Conservation (phyloP, 139 green algal genomes). For the Pycnococcus provasolii region DNA sequence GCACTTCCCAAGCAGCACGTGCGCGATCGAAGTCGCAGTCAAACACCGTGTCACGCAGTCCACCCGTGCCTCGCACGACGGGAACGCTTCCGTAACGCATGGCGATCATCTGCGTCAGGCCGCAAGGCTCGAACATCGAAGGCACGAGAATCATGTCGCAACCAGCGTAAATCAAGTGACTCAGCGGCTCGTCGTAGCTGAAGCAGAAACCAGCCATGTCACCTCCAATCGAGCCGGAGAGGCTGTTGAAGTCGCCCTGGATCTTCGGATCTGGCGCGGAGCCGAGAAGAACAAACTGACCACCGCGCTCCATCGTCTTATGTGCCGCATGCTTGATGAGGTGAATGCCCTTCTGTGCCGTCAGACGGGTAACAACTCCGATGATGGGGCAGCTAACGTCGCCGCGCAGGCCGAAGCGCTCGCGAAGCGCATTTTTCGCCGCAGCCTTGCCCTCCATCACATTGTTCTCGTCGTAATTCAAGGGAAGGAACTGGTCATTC, state of each 20-base stretch:
- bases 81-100: slow-evolving; percentile 84
- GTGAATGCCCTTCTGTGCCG: slow-evolving; percentile 88
- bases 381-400: slow-evolving; percentile 21
- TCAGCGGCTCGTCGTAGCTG: slow-evolving; percentile 90
- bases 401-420: slow-evolving; percentile 13
- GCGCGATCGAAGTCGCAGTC: slow-evolving; percentile 36
- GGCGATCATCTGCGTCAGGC: slow-evolving; percentile 62
- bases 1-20: slow-evolving; percentile 59
- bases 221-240: slow-evolving; percentile 36
- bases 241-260: slow-evolving; percentile 38
- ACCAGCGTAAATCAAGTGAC: slow-evolving; percentile 83
- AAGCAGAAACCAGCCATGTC: slow-evolving; percentile 54
- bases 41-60: slow-evolving; percentile 40
- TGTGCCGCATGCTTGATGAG: slow-evolving; percentile 78
- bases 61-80: slow-evolving; percentile 77
- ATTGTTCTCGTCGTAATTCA: slow-evolving; percentile 36
- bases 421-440: slow-evolving; percentile 42
- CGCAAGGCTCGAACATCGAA: slow-evolving; percentile 78
- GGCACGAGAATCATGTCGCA: slow-evolving; percentile 89
- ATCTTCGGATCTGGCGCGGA: slow-evolving; percentile 35
- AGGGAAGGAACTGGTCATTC: slow-evolving; percentile 33
- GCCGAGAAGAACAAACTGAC: slow-evolving; percentile 95
- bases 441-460: slow-evolving; percentile 37
- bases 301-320: slow-evolving; percentile 33
- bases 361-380: slow-evolving; percentile 39